Percentiles rank a stretch among this genome's conserved stretches.
phyloP scores from a whole-genome alignment of 2,329 filamentous ascomycete species.

The Sordariomycetes sp. region DNA sequence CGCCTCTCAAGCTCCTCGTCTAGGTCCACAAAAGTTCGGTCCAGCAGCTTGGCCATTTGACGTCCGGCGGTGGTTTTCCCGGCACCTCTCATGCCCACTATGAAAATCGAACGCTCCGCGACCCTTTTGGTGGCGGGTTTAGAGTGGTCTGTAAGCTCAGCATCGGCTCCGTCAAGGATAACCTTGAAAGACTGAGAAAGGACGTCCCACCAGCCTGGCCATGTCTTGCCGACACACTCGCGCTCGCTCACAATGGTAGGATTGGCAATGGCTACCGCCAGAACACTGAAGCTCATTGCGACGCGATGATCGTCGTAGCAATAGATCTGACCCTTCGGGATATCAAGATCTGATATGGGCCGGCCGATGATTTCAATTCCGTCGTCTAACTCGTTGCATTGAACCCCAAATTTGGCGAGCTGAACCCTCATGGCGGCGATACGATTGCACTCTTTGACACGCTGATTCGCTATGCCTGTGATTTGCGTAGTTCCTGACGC shows the following conservation, averaged over 20 bases:
- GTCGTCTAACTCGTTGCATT: slow-evolving; percentile 81
- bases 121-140: slow-evolving; percentile 14
- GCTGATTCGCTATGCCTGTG: slow-evolving; percentile 90
- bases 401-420: slow-evolving; percentile 85
- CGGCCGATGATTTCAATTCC: slow-evolving; percentile 69
- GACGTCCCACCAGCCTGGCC: slow-evolving; percentile 98
- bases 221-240: slow-evolving; percentile 93
- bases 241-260: slow-evolving; percentile 76
- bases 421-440: slow-evolving; percentile 94
- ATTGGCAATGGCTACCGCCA: slow-evolving; percentile 62
- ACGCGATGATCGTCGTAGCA: slow-evolving; percentile 98
- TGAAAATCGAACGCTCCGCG: slow-evolving; percentile 63
- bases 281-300: slow-evolving; percentile 95
- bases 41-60: slow-evolving; percentile 71
- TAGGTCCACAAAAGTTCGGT: slow-evolving; percentile 74
- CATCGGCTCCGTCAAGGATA: slow-evolving; percentile 65
- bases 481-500: slow-evolving; percentile 78
- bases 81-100: slow-evolving; percentile 95
- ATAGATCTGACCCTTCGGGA: slow-evolving; percentile 61
- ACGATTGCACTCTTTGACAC: slow-evolving; percentile 96
- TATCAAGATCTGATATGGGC: slow-evolving; percentile 33
- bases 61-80: slow-evolving; percentile 90
- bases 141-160: slow-evolving; percentile 12
- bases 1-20: slow-evolving; percentile 77
- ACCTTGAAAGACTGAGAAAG: slow-evolving; percentile 71